Evolutionary conservation across 164 flowering plant species (phyloP).

Genomic region (Warburgia ugandensis): DNA sequence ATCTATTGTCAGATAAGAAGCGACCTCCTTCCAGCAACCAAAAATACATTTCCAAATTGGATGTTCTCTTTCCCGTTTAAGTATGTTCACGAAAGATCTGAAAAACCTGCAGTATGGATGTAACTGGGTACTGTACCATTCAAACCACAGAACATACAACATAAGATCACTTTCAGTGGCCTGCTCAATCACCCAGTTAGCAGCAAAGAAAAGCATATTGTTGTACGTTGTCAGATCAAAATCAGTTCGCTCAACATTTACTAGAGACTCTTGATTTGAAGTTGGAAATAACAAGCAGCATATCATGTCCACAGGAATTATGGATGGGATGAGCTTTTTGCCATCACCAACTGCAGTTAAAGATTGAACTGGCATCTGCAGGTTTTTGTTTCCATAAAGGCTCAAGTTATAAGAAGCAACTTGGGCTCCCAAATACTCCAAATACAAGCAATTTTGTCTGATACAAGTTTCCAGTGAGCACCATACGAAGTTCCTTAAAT

Average conservation of each 20-base stretch:
- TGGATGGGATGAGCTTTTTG: conserved; percentile 8
- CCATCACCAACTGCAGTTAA: conserved; percentile 14
- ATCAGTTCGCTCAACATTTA: conserved; percentile 5
- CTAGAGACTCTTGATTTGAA: neutral
- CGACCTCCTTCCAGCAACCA: conserved; percentile 28
- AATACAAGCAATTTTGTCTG: conserved; percentile 60
- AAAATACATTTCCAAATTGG: conserved; percentile 56
- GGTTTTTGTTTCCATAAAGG: neutral
- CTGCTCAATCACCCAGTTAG: conserved; percentile 79
- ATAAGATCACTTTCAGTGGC: conserved; percentile 54
- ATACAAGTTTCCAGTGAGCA: conserved; percentile 55
- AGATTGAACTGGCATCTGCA: conserved; percentile 5
- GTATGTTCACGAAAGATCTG: conserved; percentile 22
- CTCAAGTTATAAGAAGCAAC: conserved; percentile 35
- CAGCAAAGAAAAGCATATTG: conserved; percentile 66
- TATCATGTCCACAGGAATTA: conserved; percentile 23
- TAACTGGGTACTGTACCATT: conserved; percentile 41
- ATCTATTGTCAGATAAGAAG: conserved; percentile 20
- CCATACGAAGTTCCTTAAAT: conserved; percentile 34
- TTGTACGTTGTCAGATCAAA: conserved; percentile 22
- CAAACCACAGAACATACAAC: conserved; percentile 56
- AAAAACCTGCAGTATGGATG: conserved; percentile 40
- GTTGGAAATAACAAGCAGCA: conserved; percentile 30
- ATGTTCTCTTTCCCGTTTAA: conserved; percentile 41
- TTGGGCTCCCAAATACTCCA: conserved; percentile 65